Evolutionary conservation across 2,329 filamentous ascomycete genomes (phyloP), one percentile per base, ranked within the genome.

Genomic region (Incumbomyces delicatus): DNA sequence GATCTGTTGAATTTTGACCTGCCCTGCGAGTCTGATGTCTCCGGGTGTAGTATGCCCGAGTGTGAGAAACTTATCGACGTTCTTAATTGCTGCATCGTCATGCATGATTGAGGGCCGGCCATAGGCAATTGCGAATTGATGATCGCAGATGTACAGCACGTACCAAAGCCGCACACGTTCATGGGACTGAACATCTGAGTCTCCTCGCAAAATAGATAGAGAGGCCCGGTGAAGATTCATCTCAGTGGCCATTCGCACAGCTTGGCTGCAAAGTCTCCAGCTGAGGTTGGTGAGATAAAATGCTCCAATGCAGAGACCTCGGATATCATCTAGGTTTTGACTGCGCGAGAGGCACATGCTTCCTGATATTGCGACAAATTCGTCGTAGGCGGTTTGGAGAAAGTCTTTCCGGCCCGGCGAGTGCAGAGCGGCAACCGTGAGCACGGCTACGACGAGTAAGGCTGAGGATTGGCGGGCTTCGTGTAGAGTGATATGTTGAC

Each of bases 231-330:
- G 74, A 1, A 78, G 62, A 32, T 75, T 73, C 44, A 78, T 62
- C 53, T 78, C 75, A 0, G 74, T 77, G 4, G 75, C 74, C 38
- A 77, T 74, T 16, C 75, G 68, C 1, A 78, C 73, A 0, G 75
- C 75, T 53, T 74, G 69, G 0, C 77, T 76, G 0, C 74, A 77
- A 0, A 81, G 64, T 50, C 75, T 79, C 75, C 78, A 80, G 2
- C 75, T 78, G 17, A 79, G 64, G 48, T 80, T 77, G 4, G 74
- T 74, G 0, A 81, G 65, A 76, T 77, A 81, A 53, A 80, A 81
- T 0, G 76, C 72, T 1, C 74, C 77, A 4, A 80, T 70, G 35
- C 75, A 78, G 34, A 81, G 68, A 3, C 74, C 77, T 1, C 76
- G 68, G 16, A 81, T 69, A 44, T 76, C 72, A 47, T 80, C 77